These are phyloP conservation scores for Cercis canadensis DNA, from an alignment of 306 rosid species.

Conservation along the genomic window DNA sequence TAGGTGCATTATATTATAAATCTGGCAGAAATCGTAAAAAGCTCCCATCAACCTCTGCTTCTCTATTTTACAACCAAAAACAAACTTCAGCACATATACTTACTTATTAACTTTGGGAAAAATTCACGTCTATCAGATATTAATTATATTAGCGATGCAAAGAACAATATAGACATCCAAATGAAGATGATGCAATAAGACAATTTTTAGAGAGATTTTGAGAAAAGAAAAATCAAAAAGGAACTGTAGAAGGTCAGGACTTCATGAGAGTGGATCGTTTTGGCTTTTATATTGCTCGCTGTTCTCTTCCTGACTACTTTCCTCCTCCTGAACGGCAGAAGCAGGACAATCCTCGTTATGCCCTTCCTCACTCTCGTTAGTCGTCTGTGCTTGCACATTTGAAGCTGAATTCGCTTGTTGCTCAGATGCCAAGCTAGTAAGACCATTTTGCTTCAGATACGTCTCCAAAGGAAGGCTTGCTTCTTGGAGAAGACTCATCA, in stretches of 20 bases:
- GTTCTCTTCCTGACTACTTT: slow-evolving; percentile 64
- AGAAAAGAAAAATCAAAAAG: slow-evolving; percentile 12
- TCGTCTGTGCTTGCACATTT: slow-evolving; percentile 54
- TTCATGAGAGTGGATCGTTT: slow-evolving; percentile 54
- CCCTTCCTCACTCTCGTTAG: slow-evolving; percentile 70
- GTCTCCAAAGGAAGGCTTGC: slow-evolving; percentile 84
- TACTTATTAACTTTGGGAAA: slow-evolving; percentile 12
- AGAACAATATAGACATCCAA: neutral
- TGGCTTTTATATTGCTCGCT: slow-evolving; percentile 64
- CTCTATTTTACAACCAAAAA: slow-evolving; percentile 31
- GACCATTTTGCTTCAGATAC: slow-evolving; percentile 88
- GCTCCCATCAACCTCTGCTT: slow-evolving; percentile 29
- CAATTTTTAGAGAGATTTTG: slow-evolving; percentile 33
- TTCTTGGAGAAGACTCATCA: slow-evolving; percentile 83
- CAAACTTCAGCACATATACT: slow-evolving; percentile 8
- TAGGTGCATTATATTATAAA: slow-evolving; percentile 14
- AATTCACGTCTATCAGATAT: slow-evolving; percentile 24
- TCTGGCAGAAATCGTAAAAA: slow-evolving; percentile 20
- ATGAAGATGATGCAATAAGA: neutral
- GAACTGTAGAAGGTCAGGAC: slow-evolving; percentile 20
- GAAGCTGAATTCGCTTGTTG: slow-evolving; percentile 74
- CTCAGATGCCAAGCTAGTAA: slow-evolving; percentile 76
- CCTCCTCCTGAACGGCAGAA: slow-evolving; percentile 60
- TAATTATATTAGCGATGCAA: slow-evolving; percentile 6
- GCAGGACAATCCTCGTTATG: slow-evolving; percentile 57